Evolutionary conservation across 768 basidiomycete species (phyloP), one percentile per base, ranked within the genome.

Genomic region (Mrakia gelida): DNA sequence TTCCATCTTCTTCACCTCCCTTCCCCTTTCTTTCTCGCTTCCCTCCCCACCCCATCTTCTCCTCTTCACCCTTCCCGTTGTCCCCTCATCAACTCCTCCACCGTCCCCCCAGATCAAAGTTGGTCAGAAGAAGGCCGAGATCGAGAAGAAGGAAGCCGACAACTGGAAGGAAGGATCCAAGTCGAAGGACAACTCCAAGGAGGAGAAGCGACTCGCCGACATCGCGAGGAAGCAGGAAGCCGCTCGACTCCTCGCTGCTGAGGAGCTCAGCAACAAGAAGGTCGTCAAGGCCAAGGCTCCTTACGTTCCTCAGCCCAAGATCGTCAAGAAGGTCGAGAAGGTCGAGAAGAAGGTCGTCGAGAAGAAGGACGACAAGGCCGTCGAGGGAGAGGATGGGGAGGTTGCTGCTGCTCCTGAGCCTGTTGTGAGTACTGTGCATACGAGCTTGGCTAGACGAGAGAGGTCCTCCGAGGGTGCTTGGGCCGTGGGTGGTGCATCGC

Each of bases 361-460:
- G 76, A 34, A 54, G 26, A 70, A 85, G 26, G 85, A 87, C 76
- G 90, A 89, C 13, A 59, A 59, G 26, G 54, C 18, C 23, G 54
- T 15, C 5, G 54, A 56, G 54, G 54, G 54, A 56, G 26, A 59
- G 59, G 26, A 28, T 1, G 59, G 59, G 21, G 71, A 77, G 59
- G 26, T 7, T 1, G 26, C 26, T 28, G 59, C 59, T n/a, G 59
- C 26, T 59, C 26, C 59, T 59, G 59, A 5, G n/a, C 7, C 26
- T n/a, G 26, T 59, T 11, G 59, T 59, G 59, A 59, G 59, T 59
- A n/a, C 18, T 59, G 38, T 28, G 0, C 26, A 1, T 45, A 15
- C 45, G 45, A 45, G 15, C 45, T 7, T 45, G 45, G 15, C 45
- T 45, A 11, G 45, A 3, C 15, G 45, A 45, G 45, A 45, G 45